phyloP scores from a whole-genome alignment of 202 grass and related monocot genomes.

The Setaria italica region DNA sequence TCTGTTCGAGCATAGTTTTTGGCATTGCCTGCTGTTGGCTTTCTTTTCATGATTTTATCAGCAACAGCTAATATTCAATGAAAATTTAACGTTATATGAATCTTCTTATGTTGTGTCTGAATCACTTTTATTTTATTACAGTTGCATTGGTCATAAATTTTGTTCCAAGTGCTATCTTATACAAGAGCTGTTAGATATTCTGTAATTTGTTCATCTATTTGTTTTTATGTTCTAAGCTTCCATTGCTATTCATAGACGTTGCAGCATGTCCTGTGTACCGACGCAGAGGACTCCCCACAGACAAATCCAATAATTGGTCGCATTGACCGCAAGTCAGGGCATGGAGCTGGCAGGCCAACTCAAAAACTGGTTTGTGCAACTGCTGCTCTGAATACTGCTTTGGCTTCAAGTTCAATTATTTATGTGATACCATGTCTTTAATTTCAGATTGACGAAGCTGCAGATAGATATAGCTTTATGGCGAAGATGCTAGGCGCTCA shows the following conservation, averaged over 20 bases:
- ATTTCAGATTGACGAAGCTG: constrained; percentile 82
- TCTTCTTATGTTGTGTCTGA: constrained; percentile 5
- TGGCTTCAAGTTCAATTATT: neutral
- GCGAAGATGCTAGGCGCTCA: constrained; percentile 74
- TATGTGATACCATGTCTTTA: neutral
- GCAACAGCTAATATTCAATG: neutral
- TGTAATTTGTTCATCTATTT: neutral
- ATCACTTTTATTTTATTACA: constrained; percentile 1
- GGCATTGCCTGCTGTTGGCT: neutral
- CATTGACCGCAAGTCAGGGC: constrained; percentile 83
- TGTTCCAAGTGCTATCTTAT: constrained; percentile 9
- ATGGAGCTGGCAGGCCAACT: constrained; percentile 85
- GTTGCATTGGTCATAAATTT: constrained; percentile 14
- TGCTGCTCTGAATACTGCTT: neutral
- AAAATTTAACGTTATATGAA: neutral
- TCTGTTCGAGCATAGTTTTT: neutral
- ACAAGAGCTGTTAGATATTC: neutral
- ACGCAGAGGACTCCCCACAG: constrained; percentile 56
- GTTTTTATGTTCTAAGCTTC: constrained; percentile 34
- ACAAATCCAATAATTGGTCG: constrained; percentile 83
- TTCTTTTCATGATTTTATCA: constrained; percentile 8
- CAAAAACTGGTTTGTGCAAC: constrained; percentile 70
- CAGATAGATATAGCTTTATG: constrained; percentile 91
- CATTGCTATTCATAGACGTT: constrained; percentile 61
- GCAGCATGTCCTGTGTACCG: constrained; percentile 79